A percentile compares a stretch with the other conserved stretches of the same genome.
These are phyloP conservation scores for Aristolochia californica DNA, from an alignment of 164 flowering plant species.

Conservation along the genomic window DNA sequence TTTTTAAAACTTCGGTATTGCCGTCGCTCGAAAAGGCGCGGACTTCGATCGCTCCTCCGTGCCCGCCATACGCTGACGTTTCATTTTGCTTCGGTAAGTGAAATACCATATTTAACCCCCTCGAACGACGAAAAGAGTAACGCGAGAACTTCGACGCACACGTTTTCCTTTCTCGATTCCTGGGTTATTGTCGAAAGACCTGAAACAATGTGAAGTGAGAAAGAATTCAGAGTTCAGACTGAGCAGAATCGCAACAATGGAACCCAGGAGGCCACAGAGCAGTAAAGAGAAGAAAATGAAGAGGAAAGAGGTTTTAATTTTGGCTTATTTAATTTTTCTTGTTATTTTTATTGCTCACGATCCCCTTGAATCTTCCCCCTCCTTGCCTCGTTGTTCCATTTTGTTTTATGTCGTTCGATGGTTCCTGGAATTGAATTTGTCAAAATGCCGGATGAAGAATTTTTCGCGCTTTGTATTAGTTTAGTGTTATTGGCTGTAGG, in stretches of 20 bases:
- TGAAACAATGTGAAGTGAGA: background rate
- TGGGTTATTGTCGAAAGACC: background rate
- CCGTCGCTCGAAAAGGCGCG: background rate
- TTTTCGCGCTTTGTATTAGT: background rate
- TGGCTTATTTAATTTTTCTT: background rate
- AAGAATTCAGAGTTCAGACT: background rate
- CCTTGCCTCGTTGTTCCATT: background rate
- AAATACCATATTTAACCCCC: background rate
- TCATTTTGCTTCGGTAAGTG: background rate
- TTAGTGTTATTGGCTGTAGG: background rate
- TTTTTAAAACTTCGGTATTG: background rate
- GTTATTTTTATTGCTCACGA: background rate
- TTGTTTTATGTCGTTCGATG: background rate
- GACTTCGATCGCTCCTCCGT: background rate
- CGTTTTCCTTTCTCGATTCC: background rate
- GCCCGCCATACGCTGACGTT: background rate
- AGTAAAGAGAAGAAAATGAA: conserved; percentile 9
- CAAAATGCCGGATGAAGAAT: no score
- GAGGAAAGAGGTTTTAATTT: conserved; percentile 4
- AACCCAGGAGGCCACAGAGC: conserved; percentile 2
- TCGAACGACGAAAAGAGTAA: background rate
- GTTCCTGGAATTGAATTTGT: background rate
- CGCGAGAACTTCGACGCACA: background rate
- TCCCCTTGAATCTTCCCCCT: background rate
- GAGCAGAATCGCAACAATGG: conserved; percentile 2